phyloP scores from a whole-genome alignment of 208 protist species.

The Wallacemonas collosoma region DNA sequence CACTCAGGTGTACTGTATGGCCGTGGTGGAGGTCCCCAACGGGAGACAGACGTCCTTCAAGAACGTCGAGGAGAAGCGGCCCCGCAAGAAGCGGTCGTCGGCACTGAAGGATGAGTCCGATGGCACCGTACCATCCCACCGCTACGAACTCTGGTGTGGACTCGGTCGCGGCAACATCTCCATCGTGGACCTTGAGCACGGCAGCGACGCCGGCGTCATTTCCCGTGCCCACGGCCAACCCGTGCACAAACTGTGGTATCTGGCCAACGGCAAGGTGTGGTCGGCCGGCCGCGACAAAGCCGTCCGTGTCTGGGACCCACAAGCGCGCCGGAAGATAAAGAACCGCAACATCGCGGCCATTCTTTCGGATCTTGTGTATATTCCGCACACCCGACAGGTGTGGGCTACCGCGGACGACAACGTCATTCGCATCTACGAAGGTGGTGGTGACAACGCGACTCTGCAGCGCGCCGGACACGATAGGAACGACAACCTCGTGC shows the following conservation, averaged over 20 bases:
- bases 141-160: conserved; percentile 79
- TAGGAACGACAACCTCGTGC: conserved; percentile 67
- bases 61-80: conserved; percentile 27
- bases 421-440: conserved; percentile 83
- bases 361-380: conserved; percentile 67
- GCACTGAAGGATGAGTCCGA: conserved; percentile 1
- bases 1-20: conserved; percentile 85
- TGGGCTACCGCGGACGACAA: conserved; percentile 82
- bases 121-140: neutral
- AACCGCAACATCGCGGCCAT: conserved; percentile 87
- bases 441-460: conserved; percentile 65
- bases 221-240: conserved; percentile 71
- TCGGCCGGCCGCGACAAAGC: conserved; percentile 84
- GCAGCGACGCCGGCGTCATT: conserved; percentile 54
- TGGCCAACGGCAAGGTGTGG: conserved; percentile 79
- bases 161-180: conserved; percentile 66
- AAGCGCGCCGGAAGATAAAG: conserved; percentile 69
- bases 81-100: conserved; percentile 13
- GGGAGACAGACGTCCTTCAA: conserved; percentile 70
- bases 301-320: conserved; percentile 85
- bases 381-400: conserved; percentile 52
- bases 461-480: conserved; percentile 36
- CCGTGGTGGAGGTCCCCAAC: conserved; percentile 69
- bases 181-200: conserved; percentile 66
- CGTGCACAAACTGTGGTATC: conserved; percentile 73